Evolutionary conservation across 305 asterid species (phyloP), one percentile per base, ranked within the genome.

Genomic region (Striga hermonthica): DNA sequence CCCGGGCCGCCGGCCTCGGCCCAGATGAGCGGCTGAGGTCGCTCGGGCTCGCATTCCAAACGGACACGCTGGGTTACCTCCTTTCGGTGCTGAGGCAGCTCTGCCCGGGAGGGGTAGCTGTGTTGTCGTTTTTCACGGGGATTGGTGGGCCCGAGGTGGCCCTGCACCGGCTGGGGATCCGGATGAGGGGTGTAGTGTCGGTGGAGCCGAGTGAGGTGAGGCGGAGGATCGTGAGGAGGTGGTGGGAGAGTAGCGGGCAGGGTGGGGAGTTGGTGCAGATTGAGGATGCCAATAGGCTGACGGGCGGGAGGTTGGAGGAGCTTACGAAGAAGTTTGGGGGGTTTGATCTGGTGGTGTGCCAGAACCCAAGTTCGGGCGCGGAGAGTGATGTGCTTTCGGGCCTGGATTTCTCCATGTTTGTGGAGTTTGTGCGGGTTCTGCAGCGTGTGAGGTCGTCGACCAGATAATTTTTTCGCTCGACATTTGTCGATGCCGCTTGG

Each of bases 71-170:
- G 80, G 97, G 85, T 1, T 90, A 86, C 73, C 87, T 80, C 75
- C 76, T 92, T 22, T 92, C 98, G 4, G 83, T 69, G 49, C 8
- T 92, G 65, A 89, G 68, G 78, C 65, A 71, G 47, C 44, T 74
- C 67, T 87, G 61, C 60, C 90, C 84, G 3, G 85, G 60, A 31
- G 98, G 98, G 22, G 57, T 89, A 31, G 75, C 81, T 0, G 71
- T 92, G 60, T 10, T 92, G 72, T 92, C 97, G 4, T 78, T 86
- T 63, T 82, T 84, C 49, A 81, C 67, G 4, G 96, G 97, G 9
- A 74, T 87, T 12, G 98, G 98, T n/a, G 98, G 90, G 28, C 91
- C 80, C 0, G 95, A 86, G 75, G 76, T 92, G 39, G 86, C 98
- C 7, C 72, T 92, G 9, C 82, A 83, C 73, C 81, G 84, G 64